Evolutionary conservation across 225 moss, liverwort and hornwort species (phyloP).

Genomic region (Physcomitrium patens): DNA sequence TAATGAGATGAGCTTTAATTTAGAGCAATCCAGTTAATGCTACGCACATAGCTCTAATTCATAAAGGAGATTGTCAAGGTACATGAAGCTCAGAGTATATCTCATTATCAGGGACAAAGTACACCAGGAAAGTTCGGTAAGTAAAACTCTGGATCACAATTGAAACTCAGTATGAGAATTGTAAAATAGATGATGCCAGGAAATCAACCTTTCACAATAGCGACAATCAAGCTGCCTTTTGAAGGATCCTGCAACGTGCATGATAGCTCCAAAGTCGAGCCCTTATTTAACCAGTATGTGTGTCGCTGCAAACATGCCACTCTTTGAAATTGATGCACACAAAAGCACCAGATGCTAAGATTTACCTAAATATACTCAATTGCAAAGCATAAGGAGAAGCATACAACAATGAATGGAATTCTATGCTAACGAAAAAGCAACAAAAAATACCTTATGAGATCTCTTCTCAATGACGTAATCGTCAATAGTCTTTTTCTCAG

Average conservation of each 20-base stretch:
- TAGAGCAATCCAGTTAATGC: too few relatives aligned
- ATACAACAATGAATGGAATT: constrained; percentile 14
- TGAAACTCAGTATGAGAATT: neutral
- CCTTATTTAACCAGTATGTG: constrained; percentile 50
- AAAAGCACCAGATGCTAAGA: constrained; percentile 4
- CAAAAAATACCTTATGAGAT: constrained; percentile 41
- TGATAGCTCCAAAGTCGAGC: constrained; percentile 46
- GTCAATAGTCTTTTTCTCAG: constrained; percentile 2
- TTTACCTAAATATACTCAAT: constrained; percentile 18
- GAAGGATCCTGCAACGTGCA: constrained; percentile 38
- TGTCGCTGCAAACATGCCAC: constrained; percentile 39
- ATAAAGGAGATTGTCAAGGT: constrained; percentile 13
- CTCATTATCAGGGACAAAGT: neutral
- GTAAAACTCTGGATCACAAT: neutral
- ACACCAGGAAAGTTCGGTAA: neutral
- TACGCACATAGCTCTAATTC: neutral
- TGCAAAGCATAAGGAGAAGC: neutral
- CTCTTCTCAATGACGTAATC: constrained; percentile 36
- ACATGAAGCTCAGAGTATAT: neutral
- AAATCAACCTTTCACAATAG: constrained; percentile 51
- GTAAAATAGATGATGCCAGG: constrained; percentile 7
- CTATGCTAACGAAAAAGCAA: neutral
- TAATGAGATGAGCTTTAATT: too few relatives aligned
- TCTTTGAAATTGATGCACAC: constrained; percentile 12
- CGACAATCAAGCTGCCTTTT: constrained; percentile 49